A percentile compares a stretch with the other conserved stretches of the same genome.
These are phyloP conservation scores for Thecaphora thlaspeos DNA, from an alignment of 1,284 basidiomycete genomes.

Conservation along the genomic window DNA sequence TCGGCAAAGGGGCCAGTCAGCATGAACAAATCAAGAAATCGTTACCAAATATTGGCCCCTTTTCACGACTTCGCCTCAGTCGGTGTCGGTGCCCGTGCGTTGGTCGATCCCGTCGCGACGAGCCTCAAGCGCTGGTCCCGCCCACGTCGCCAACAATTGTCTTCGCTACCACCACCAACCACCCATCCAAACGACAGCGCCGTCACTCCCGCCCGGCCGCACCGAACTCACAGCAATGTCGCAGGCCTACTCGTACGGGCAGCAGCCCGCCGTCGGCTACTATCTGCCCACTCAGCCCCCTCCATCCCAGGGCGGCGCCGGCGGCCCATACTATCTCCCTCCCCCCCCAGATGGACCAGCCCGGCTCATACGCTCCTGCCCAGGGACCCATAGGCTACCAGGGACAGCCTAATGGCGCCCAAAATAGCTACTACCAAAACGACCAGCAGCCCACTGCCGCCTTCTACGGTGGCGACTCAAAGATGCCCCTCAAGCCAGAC, in stretches of 20 bases:
- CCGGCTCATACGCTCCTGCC: conserved; percentile 10
- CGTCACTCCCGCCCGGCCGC: too few species aligned
- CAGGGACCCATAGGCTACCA: conserved; percentile 19
- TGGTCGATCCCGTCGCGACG: too few species aligned
- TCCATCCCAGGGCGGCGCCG: neutral
- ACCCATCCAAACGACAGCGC: too few species aligned
- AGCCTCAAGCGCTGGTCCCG: too few species aligned
- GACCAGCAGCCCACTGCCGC: neutral
- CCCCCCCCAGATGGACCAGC: conserved; percentile 28
- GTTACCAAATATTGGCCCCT: too few species aligned
- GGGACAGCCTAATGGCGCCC: conserved; percentile 37
- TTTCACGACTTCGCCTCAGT: too few species aligned
- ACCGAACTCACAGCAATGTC: conserved; percentile 16
- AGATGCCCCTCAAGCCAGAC: conserved; percentile 41
- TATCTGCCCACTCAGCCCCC: conserved; percentile 13
- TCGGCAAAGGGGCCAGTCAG: too few species aligned
- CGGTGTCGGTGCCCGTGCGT: too few species aligned
- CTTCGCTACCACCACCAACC: too few species aligned
- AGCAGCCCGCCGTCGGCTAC: conserved; percentile 1
- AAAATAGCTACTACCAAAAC: conserved; percentile 38
- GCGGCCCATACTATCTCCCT: conserved; percentile 1
- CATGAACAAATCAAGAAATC: too few species aligned
- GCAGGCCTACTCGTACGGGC: conserved; percentile 18
- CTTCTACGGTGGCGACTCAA: conserved; percentile 34
- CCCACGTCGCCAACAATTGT: too few species aligned